Base-by-base conservation (phyloP, 495 filamentous ascomycete genomes). In the Emericellopsis terricola region DNA sequence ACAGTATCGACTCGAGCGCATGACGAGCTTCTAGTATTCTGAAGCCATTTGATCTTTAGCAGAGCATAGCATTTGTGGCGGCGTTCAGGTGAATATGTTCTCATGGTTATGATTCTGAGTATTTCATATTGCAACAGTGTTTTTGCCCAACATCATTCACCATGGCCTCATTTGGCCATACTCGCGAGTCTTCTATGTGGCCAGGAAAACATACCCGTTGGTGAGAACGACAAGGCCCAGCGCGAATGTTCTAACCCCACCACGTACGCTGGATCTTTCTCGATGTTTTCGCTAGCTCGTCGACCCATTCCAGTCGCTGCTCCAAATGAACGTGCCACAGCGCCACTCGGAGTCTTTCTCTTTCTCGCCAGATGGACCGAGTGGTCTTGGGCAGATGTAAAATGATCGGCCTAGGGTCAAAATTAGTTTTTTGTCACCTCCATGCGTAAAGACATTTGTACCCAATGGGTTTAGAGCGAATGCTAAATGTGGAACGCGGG, bases 281-380 rank as follows among this genome's bases (percentile, higher is more conserved):
- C 23, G 23, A 27, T 8, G 7, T n/a, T 27, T 17, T 10, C 27
- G 20, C 34, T 18, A 36, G 1, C 35, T 19, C 28, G 42, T 38
- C 18, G 44, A 36, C 1, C 49, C 41, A 19, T 49, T 69, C 81
- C 82, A 87, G 45, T 89, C 81, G 42, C 78, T 87, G 27, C 73
- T 73, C 85, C 85, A 94, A 36, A 92, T 84, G 44, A 93, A 94
- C 0, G 83, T 92, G 1, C 60, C 52, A 50, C 85, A 94, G 2
- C 82, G 72, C 73, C 85, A 94, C 43, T 85, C 61, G 0, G 81
- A 83, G 1, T 76, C 77, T 29, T 57, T 71, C 48, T 92, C 83
- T 42, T 87, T 89, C 32, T 73, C 62, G 2, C 85, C 85, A 2
- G 75, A 76, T 1, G 85, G 85, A 0, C 85, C 85, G 8, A 92